Evolutionary conservation across 2,329 filamentous ascomycete species (phyloP).

Genomic region (Leptographium lundbergii): DNA sequence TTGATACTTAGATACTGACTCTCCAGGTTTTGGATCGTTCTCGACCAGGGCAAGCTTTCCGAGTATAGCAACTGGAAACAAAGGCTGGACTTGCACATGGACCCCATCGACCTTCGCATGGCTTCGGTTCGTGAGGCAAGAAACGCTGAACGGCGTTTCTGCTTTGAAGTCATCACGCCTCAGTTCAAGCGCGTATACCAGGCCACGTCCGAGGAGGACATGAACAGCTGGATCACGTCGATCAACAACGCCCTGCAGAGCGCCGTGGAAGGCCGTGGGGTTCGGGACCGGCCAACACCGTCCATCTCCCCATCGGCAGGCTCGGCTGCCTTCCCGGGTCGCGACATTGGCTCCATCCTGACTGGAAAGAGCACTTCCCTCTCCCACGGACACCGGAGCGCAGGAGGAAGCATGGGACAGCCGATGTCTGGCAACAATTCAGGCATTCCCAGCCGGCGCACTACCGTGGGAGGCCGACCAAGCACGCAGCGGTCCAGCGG

Average conservation of each 20-base stretch:
- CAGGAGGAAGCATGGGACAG: constrained; percentile 19
- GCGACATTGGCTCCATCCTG: constrained; percentile 84
- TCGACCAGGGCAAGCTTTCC: constrained; percentile 91
- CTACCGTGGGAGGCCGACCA: constrained; percentile 82
- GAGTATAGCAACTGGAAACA: constrained; percentile 99
- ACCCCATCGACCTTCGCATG: constrained; percentile 93
- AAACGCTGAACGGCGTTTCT: constrained; percentile 88
- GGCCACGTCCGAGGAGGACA: constrained; percentile 93
- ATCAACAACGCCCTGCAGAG: constrained; percentile 97
- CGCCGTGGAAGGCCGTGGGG: constrained; percentile 73
- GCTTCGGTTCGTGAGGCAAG: constrained; percentile 92
- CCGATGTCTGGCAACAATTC: constrained; percentile 29
- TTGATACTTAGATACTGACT: not conserved
- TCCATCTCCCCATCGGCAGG: constrained; percentile 18
- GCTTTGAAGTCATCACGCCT: constrained; percentile 96
- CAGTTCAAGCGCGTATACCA: constrained; percentile 95
- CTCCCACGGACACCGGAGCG: constrained; percentile 30
- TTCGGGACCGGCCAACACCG: constrained; percentile 36
- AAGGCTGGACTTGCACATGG: constrained; percentile 90
- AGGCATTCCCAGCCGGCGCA: constrained; percentile 63
- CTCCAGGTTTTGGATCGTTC: constrained; percentile 86
- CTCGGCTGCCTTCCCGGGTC: constrained; percentile 50
- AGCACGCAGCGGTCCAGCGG: constrained; percentile 53
- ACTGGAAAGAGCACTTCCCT: constrained; percentile 81
- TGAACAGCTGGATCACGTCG: constrained; percentile 90